Evolutionary conservation across 768 basidiomycete genomes (phyloP).

Genomic region (Porphyrellus cyaneotinctus): DNA sequence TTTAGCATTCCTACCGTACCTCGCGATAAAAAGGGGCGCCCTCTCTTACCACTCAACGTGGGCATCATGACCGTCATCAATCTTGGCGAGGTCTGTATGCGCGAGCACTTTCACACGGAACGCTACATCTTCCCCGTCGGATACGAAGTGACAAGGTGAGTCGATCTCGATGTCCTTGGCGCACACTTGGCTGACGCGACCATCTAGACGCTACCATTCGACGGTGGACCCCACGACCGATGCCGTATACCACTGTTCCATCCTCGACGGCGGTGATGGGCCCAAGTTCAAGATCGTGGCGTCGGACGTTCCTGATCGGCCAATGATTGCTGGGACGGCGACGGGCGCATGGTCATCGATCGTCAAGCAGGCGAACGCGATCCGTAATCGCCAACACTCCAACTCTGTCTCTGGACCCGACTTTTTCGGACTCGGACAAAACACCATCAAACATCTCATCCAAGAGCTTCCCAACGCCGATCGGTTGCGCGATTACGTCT

Average conservation of each 20-base stretch:
- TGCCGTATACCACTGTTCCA: conserved; percentile 77
- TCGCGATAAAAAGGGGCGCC: conserved; percentile 64
- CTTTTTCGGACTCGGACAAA: conserved; percentile 83
- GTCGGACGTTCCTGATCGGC: conserved; percentile 63
- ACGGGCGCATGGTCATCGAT: conserved; percentile 86
- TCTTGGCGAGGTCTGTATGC: conserved; percentile 73
- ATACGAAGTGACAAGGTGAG: conserved; percentile 76
- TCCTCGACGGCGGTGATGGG: conserved; percentile 79
- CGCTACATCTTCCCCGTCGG: conserved; percentile 87
- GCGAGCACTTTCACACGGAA: conserved; percentile 84
- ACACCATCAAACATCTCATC: conserved; percentile 87
- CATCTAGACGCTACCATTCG: conserved; percentile 67
- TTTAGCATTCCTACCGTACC: conserved; percentile 77
- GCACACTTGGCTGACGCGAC: neutral
- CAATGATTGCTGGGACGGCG: conserved; percentile 80
- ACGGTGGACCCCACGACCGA: conserved; percentile 63
- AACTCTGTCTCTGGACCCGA: conserved; percentile 88
- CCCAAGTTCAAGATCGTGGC: conserved; percentile 84
- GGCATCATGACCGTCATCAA: conserved; percentile 83
- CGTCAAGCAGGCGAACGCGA: conserved; percentile 76
- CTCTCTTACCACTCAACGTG: conserved; percentile 73
- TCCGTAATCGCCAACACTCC: conserved; percentile 77
- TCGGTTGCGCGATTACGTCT: conserved; percentile 73
- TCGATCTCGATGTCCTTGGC: neutral
- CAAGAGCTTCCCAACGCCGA: conserved; percentile 76